Evolutionary conservation across 805 yeast species (phyloP).

Genomic region (Pichia ethanolica): DNA sequence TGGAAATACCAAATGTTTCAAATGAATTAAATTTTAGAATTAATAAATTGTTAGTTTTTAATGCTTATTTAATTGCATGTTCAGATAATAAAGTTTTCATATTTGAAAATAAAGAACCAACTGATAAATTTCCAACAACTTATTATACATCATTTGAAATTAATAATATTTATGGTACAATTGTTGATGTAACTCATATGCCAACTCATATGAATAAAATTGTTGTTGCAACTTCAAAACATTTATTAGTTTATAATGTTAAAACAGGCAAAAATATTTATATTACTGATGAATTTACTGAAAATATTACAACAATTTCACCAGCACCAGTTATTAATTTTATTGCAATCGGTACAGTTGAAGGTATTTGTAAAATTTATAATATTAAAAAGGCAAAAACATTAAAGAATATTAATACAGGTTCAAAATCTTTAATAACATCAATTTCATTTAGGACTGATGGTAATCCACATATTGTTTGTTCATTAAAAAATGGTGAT

Average conservation of each 20-base stretch:
- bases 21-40: slow-evolving; percentile 28
- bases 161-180: slow-evolving; percentile 58
- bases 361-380: slow-evolving; percentile 59
- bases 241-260: slow-evolving; percentile 60
- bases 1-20: slow-evolving; percentile 21
- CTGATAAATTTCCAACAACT: slow-evolving; percentile 46
- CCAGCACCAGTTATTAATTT: slow-evolving; percentile 83
- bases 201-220: slow-evolving; percentile 91
- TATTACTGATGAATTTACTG: slow-evolving; percentile 39
- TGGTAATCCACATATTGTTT: slow-evolving; percentile 74
- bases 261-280: slow-evolving; percentile 68
- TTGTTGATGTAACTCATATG: slow-evolving; percentile 68
- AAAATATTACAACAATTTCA: slow-evolving; percentile 62
- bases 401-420: slow-evolving; percentile 44
- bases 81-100: slow-evolving; percentile 29
- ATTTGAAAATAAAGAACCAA: slow-evolving; percentile 25
- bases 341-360: slow-evolving; percentile 65
- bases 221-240: slow-evolving; percentile 67
- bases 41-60: slow-evolving; percentile 55
- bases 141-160: slow-evolving; percentile 57
- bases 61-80: slow-evolving; percentile 64
- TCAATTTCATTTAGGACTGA: slow-evolving; percentile 87
- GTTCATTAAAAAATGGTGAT: slow-evolving; percentile 75
- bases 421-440: slow-evolving; percentile 35
- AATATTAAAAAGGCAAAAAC: slow-evolving; percentile 60